Base-by-base conservation (phyloP, 2,329 filamentous ascomycete species). In the Epichloe aotearoae region DNA sequence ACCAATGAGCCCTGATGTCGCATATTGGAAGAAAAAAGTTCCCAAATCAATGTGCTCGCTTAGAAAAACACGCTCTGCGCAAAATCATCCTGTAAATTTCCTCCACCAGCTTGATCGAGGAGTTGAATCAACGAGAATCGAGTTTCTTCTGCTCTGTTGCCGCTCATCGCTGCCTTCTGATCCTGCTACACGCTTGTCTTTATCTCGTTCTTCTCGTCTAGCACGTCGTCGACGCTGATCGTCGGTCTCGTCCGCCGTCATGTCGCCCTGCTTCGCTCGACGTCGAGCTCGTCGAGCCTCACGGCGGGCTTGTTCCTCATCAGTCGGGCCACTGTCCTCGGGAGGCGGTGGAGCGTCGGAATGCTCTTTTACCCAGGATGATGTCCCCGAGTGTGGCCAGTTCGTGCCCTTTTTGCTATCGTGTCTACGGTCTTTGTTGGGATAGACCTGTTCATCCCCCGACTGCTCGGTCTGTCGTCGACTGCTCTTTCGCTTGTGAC, bases 291-390 rank as follows among this genome's bases (percentile, higher is more conserved):
- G 65, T 15, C 73, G 70, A 5, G 69, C 71, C 46, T 76, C 75
- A 8, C 73, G 73, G 12, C 74, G 69, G 10, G 70, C 73, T 46
- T 72, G 72, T 19, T 76, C 75, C 30, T 75, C 72, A 10, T 74
- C 71, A 3, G 61, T 53, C 11, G 52, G 61, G 15, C 64, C 66
- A 43, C 58, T 57, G 39, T 68, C 67, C 0, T 72, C 70, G 1
- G 76, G 77, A 2, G 79, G 79, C 3, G 79, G 77, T 2, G 77
- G 77, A 3, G 78, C 79, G 56, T 82, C 80, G 2, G 75, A 77
- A 57, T 81, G 74, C 12, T 83, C 79, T 62, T 82, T 82, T 4
- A 83, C 79, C 80, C 80, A 83, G 0, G 78, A 82, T 8, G 76
- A 79, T 0, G 79, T 83, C 26, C 80, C 79, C 6, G 76, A 81